Evolutionary conservation across 345 rosid species (phyloP).

Genomic region (Brassica carinata): DNA sequence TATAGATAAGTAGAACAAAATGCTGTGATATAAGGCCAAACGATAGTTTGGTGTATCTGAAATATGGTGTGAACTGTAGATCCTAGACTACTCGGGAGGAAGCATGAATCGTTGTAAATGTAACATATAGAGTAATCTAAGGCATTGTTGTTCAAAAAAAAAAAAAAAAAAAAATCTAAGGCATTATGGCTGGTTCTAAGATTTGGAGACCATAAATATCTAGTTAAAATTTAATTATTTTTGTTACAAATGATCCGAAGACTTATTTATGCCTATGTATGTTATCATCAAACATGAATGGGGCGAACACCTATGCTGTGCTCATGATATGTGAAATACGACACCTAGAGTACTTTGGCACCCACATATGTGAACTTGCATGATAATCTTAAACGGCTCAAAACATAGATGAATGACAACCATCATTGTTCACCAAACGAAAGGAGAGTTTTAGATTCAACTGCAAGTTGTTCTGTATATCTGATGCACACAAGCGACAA

Average conservation of each 20-base stretch:
- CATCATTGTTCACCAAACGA: not conserved
- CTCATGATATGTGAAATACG: too few species aligned
- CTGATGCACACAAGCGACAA: not conserved
- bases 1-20: not conserved
- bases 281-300: too few species aligned
- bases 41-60: not conserved
- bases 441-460: not conserved
- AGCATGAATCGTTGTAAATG: not conserved
- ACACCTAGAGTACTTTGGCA: too few species aligned
- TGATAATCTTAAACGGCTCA: not conserved
- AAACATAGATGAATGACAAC: not conserved
- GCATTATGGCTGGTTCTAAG: not conserved
- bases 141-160: too few species aligned
- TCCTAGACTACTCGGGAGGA: not conserved
- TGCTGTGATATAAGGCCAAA: not conserved
- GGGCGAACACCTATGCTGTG: too few species aligned
- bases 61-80: not conserved
- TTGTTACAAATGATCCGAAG: too few species aligned
- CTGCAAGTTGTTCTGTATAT: not conserved
- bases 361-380: not conserved
- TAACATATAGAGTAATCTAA: too few species aligned
- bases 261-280: too few species aligned
- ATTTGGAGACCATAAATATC: not conserved
- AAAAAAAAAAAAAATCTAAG: too few species aligned
- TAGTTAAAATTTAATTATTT: too few species aligned